Conservation (phyloP, 192 early-diverging fungal species). For the Dimargaris cristalligena region DNA sequence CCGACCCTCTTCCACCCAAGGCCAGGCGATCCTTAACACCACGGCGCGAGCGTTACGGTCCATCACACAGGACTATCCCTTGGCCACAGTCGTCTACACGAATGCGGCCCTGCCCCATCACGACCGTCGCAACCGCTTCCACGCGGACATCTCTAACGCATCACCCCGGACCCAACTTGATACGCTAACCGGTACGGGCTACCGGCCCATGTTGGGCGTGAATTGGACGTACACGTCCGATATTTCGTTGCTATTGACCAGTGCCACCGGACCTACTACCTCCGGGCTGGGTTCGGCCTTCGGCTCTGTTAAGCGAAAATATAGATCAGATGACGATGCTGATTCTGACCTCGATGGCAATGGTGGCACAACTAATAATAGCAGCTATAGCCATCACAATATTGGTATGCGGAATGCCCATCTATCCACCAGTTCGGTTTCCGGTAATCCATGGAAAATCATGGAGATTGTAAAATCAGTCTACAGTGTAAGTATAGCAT, state of each 20-base stretch:
- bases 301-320: too few relatives aligned
- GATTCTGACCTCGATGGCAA: background rate
- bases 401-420: background rate
- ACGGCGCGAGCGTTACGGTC: background rate
- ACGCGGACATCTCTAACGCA: too few relatives aligned
- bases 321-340: background rate
- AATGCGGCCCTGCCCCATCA: background rate
- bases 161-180: background rate
- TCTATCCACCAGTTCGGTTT: background rate
- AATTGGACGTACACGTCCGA: slow-evolving; percentile 2
- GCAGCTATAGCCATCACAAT: background rate
- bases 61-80: background rate
- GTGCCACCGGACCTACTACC: too few relatives aligned
- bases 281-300: too few relatives aligned
- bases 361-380: background rate
- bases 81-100: background rate
- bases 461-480: too few relatives aligned
- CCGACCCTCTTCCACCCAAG: background rate
- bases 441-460: slow-evolving; percentile 2
- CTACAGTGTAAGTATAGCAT: too few relatives aligned
- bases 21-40: background rate
- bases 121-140: background rate
- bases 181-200: background rate
- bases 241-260: background rate
- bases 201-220: background rate